phyloP scores from a whole-genome alignment of 345 rosid genomes.

The Corchorus olitorius region DNA sequence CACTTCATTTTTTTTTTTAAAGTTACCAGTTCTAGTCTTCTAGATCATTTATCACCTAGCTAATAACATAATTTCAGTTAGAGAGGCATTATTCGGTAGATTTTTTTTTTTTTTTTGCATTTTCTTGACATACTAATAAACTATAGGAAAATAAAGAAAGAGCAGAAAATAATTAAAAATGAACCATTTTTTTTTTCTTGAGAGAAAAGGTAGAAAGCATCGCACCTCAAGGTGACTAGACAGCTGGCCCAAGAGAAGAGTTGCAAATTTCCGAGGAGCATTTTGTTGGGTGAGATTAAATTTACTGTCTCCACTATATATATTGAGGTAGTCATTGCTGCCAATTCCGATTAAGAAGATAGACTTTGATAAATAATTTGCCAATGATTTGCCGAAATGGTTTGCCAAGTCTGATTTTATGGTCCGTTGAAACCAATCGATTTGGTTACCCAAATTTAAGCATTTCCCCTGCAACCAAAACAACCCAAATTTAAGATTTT shows the following conservation, averaged over 20 bases:
- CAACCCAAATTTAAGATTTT: neutral
- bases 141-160: no score
- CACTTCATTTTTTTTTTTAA: no score
- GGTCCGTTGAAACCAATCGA: slow-evolving; percentile 27
- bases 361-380: slow-evolving; percentile 37
- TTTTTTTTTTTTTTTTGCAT: no score
- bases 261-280: slow-evolving; percentile 29
- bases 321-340: slow-evolving; percentile 42
- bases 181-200: no score
- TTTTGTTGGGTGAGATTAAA: slow-evolving; percentile 6
- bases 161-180: no score
- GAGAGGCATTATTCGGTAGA: no score
- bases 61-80: no score
- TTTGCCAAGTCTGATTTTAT: slow-evolving; percentile 1
- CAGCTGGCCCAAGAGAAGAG: slow-evolving; percentile 23
- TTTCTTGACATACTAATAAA: no score
- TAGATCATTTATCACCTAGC: no score
- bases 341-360: slow-evolving; percentile 34
- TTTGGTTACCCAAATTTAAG: slow-evolving; percentile 38
- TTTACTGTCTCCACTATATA: slow-evolving; percentile 5
- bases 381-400: slow-evolving; percentile 12
- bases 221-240: slow-evolving; percentile 31
- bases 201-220: neutral
- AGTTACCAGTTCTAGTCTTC: no score
- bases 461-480: slow-evolving; percentile 37